phyloP scores from a whole-genome alignment of 148 eudicot genomes.

The Dysphania ambrosioides region DNA sequence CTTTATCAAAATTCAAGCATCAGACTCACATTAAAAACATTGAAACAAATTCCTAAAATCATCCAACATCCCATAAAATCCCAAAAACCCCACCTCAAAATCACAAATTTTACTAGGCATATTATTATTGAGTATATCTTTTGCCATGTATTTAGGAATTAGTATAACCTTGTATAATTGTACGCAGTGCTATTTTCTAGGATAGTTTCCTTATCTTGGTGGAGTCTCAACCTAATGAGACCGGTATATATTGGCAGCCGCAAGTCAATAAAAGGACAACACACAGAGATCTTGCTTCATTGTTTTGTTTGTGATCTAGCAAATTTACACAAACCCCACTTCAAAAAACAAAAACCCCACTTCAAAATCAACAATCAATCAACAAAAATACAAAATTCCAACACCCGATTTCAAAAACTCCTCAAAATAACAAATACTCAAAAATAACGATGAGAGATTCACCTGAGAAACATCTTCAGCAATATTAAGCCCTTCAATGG shows the following conservation, averaged over 20 bases:
- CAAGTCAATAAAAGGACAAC: too few species aligned
- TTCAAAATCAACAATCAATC: neutral
- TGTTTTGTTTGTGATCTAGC: too few species aligned
- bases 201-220: too few species aligned
- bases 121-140: too few species aligned
- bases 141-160: too few species aligned
- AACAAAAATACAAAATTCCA: neutral
- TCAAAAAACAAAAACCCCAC: neutral
- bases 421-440: slow-evolving; percentile 1
- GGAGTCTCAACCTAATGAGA: too few species aligned
- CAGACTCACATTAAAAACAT: neutral
- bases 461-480: slow-evolving; percentile 96
- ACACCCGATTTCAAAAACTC: neutral
- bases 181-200: too few species aligned
- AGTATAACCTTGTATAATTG: too few species aligned
- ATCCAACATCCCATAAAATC: neutral
- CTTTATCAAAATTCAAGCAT: neutral
- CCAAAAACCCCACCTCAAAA: neutral
- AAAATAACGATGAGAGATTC: neutral
- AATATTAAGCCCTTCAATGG: slow-evolving; percentile 68
- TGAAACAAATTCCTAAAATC: neutral
- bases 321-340: slow-evolving; percentile 1
- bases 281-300: too few species aligned
- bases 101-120: neutral
- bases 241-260: too few species aligned